Evolutionary conservation across 352 stramenopile genomes (phyloP), one percentile per base, ranked within the genome.

Genomic region (Phytopythium aichiense): DNA sequence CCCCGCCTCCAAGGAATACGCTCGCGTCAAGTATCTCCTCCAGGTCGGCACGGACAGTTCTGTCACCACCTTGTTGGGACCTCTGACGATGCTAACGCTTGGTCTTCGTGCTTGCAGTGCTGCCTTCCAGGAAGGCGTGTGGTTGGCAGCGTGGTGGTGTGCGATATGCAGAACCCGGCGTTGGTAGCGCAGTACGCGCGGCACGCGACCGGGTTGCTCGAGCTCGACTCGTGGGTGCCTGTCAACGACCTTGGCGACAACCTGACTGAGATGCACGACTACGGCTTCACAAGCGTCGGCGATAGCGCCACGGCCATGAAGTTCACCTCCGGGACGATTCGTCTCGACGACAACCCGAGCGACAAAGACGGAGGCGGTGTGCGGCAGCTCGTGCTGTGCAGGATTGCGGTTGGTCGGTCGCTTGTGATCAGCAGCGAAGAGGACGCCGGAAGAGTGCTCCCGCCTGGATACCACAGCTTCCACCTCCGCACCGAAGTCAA

Each of bases 141-240:
- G 7, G 72, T 84, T 43, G 84, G 88, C 37, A 73, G 81, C 25
- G 64, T 94, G 37, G 60, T 74, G 42, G 82, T 92, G 56, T 89
- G 76, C 72, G 85, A 92, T 67, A 86, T 94, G 76, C 74, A 71
- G 23, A 91, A 88, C 54, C 74, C 80, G 45, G 70, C 66, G 11
- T 67, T 91, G 0, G 57, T 83, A 0, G 67, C 65, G 1, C 77
- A 92, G 51, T 92, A 90, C 61, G 80, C 86, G 23, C 68, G 81
- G 8, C 68, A 78, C 16, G 67, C 71, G 0, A 60, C 55, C 0
- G 84, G 82, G 0, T 37, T 94, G 3, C 63, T 94, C 7, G 75
- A 91, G 56, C 69, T 92, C 28, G 81, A 92, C 31, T 91, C 81
- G 4, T 92, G 83, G 83, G 80, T 92, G 7, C 68, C 81, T 13